A percentile compares a stretch with the other conserved stretches of the same genome.
Conservation (phyloP, 352 stramenopile species). For the Bremia lactucae region DNA sequence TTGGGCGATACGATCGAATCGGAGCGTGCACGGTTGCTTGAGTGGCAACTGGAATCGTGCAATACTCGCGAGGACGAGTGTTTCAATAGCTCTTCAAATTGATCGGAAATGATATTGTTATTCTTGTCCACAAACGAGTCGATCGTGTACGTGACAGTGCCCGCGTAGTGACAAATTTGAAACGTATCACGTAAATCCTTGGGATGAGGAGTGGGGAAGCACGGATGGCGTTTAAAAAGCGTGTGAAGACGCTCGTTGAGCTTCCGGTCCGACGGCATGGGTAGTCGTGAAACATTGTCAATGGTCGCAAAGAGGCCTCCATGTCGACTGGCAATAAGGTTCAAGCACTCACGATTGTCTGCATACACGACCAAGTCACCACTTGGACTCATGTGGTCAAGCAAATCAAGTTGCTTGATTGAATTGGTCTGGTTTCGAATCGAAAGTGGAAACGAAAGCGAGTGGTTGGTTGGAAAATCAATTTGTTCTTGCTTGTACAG, state of each 20-base stretch:
- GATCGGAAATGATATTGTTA: slow-evolving; percentile 85
- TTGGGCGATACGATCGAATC: slow-evolving; percentile 36
- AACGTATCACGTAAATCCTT: slow-evolving; percentile 82
- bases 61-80: slow-evolving; percentile 59
- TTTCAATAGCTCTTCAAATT: slow-evolving; percentile 83
- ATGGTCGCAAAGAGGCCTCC: slow-evolving; percentile 79
- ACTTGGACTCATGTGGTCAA: slow-evolving; percentile 28
- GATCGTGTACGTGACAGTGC: slow-evolving; percentile 78
- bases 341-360: slow-evolving; percentile 80
- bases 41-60: slow-evolving; percentile 49
- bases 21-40: slow-evolving; percentile 28
- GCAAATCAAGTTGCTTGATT: slow-evolving; percentile 25
- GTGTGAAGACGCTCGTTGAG: slow-evolving; percentile 78
- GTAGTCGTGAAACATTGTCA: slow-evolving; percentile 75
- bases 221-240: slow-evolving; percentile 69
- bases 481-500: slow-evolving; percentile 80
- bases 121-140: slow-evolving; percentile 86
- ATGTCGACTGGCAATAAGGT: slow-evolving; percentile 73
- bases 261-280: slow-evolving; percentile 81
- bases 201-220: slow-evolving; percentile 76
- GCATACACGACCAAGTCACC: slow-evolving; percentile 56
- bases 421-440: slow-evolving; percentile 28
- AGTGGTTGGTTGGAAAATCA: slow-evolving; percentile 71
- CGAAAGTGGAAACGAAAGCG: slow-evolving; percentile 63
- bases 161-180: slow-evolving; percentile 77